Base-by-base conservation (phyloP, 139 green algal species). In the Chlorella sp. region DNA sequence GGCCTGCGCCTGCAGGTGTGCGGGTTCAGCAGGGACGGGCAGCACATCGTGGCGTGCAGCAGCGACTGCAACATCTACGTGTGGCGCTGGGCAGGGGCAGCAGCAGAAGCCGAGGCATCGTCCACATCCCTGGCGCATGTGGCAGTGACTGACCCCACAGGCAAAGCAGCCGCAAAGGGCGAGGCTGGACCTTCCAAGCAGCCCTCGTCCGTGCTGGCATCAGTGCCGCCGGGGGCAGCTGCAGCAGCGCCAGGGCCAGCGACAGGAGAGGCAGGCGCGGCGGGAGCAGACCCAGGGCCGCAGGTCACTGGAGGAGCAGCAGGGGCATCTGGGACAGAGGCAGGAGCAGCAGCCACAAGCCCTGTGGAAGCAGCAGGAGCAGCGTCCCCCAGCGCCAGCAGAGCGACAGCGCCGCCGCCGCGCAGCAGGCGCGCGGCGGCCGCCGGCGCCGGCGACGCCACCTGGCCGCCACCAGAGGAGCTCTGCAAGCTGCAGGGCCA, bases 81-180 rank as follows among this genome's bases (percentile, higher is more conserved):
- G 1, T 96, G 92, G 92, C 69, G 77, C 45, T 95, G 90, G 89
- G n/a, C n/a, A n/a, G n/a, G n/a, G n/a, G n/a, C n/a, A n/a, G n/a
- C n/a, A n/a, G n/a, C n/a, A n/a, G n/a, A n/a, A n/a, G n/a, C n/a
- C n/a, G 67, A 38, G 41, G 46, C 46, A 17, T 27, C 46, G 14
- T 12, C 14, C 33, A 2, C 4, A 35, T 33, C 12, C 29, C 14
- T 11, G 6, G 8, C 8, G 29, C 56, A 63, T 27, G n/a, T n/a
- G n/a, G n/a, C n/a, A n/a, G n/a, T n/a, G n/a, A n/a, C n/a, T n/a
- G n/a, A n/a, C n/a, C n/a, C n/a, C n/a, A n/a, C n/a, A n/a, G n/a
- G n/a, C n/a, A n/a, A n/a, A n/a, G n/a, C n/a, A n/a, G n/a, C n/a
- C n/a, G n/a, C n/a, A n/a, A n/a, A n/a, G n/a, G n/a, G n/a, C n/a